These are phyloP conservation scores for Diddensiella santjacobensis DNA, from an alignment of 805 yeast species.

Conservation along the genomic window DNA sequence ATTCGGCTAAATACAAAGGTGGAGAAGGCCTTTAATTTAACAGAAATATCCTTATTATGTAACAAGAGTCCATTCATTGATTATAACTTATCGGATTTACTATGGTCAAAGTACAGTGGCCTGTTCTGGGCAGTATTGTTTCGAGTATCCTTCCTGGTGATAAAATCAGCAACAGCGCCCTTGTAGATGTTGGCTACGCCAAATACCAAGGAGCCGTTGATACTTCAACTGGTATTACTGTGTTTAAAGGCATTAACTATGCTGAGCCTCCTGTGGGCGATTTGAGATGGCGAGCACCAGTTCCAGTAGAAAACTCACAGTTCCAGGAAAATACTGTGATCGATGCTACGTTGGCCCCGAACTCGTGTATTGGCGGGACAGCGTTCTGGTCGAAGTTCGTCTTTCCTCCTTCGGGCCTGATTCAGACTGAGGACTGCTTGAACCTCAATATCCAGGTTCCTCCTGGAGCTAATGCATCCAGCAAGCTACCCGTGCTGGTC, in stretches of 20 bases:
- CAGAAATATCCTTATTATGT: too few relatives aligned
- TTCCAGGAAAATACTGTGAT: neutral
- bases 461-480: neutral
- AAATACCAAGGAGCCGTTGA: conserved; percentile 6
- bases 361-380: conserved; percentile 6
- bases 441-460: conserved; percentile 10
- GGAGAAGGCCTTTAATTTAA: too few relatives aligned
- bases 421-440: conserved; percentile 13
- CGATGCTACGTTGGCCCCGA: conserved; percentile 8
- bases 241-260: conserved; percentile 11
- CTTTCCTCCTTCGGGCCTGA: neutral
- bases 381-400: conserved; percentile 2
- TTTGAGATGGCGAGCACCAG: conserved; percentile 14
- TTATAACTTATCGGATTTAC: too few relatives aligned
- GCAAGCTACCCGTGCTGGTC: conserved; percentile 27
- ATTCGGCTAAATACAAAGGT: too few relatives aligned
- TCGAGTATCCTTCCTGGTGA: too few relatives aligned
- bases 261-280: conserved; percentile 17
- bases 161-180: too few relatives aligned
- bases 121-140: too few relatives aligned
- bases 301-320: neutral
- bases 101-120: too few relatives aligned
- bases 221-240: conserved; percentile 2
- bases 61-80: too few relatives aligned
- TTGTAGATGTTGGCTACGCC: conserved; percentile 16